These are phyloP conservation scores for Penicillium decumbens DNA, from an alignment of 2,329 filamentous ascomycete genomes.

Conservation along the genomic window DNA sequence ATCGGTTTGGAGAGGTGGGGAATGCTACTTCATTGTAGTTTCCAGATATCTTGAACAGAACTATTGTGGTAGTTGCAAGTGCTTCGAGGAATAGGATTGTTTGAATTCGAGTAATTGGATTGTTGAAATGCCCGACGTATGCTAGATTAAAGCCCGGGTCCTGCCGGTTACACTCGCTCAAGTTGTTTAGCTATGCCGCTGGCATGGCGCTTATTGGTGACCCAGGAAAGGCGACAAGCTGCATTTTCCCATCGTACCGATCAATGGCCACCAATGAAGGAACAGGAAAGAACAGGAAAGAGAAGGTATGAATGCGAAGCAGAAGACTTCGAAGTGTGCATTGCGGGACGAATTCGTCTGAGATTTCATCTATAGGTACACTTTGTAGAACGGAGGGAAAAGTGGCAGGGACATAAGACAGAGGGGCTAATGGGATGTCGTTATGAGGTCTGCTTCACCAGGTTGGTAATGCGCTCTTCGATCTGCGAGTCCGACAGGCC, in stretches of 20 bases:
- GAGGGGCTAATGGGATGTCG: conserved; percentile 10
- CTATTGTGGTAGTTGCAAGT: neutral
- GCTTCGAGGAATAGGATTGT: no score
- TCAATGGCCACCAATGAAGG: neutral
- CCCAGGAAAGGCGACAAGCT: neutral
- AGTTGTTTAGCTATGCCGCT: neutral
- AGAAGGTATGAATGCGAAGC: neutral
- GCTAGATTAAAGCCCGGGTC: neutral
- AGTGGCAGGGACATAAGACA: conserved; percentile 24
- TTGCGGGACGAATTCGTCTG: conserved; percentile 7
- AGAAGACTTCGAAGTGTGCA: neutral
- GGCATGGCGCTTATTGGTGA: neutral
- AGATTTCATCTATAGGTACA: conserved; percentile 41
- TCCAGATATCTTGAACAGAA: neutral
- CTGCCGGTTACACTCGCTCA: neutral
- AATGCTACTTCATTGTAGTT: conserved; percentile 25
- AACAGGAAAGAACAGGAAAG: neutral
- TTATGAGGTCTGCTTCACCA: conserved; percentile 53
- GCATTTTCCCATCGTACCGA: neutral
- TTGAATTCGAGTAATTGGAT: no score
- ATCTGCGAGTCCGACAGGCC: conserved; percentile 67
- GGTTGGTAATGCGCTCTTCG: conserved; percentile 60
- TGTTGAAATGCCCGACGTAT: neutral
- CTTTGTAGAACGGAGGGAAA: conserved; percentile 23
- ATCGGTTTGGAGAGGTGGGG: conserved; percentile 45